Evolutionary conservation across 1,139 yeast species (phyloP).

Genomic region (Torulaspora pretoriensis): DNA sequence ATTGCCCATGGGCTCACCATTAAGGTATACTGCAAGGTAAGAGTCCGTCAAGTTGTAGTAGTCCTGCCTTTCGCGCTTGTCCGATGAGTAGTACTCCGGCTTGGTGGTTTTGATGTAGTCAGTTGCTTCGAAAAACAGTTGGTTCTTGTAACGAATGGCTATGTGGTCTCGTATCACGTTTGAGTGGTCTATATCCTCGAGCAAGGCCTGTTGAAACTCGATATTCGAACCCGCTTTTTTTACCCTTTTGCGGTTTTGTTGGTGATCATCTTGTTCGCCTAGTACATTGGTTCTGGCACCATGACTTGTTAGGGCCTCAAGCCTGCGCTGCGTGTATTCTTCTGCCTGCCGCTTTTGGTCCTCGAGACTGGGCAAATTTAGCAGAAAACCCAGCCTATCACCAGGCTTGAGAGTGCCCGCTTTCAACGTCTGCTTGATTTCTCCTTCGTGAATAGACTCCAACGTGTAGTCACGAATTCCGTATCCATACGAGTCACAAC

Average conservation of each 20-base stretch:
- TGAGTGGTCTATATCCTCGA: slow-evolving; percentile 29
- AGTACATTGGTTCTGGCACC: slow-evolving; percentile 1
- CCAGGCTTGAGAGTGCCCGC: slow-evolving; percentile 52
- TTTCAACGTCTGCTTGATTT: slow-evolving; percentile 19
- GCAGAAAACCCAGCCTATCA: slow-evolving; percentile 75
- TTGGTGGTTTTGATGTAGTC: slow-evolving; percentile 73
- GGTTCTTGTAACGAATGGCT: slow-evolving; percentile 78
- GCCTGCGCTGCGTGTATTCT: slow-evolving; percentile 34
- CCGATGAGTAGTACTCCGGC: slow-evolving; percentile 33
- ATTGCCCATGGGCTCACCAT: slow-evolving; percentile 64
- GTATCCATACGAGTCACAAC: slow-evolving; percentile 91
- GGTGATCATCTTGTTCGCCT: slow-evolving; percentile 12
- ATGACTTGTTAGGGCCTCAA: slow-evolving; percentile 27
- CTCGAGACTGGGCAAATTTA: slow-evolving; percentile 59
- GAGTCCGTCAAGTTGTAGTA: slow-evolving; percentile 29
- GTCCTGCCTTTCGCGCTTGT: slow-evolving; percentile 29
- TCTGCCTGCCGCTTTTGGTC: slow-evolving; percentile 42
- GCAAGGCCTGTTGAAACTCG: slow-evolving; percentile 32
- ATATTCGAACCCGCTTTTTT: slow-evolving; percentile 19
- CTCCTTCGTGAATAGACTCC: slow-evolving; percentile 57
- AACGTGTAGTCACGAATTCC: slow-evolving; percentile 84
- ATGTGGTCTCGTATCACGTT: slow-evolving; percentile 69
- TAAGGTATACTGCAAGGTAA: slow-evolving; percentile 61
- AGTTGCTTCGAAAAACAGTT: slow-evolving; percentile 76
- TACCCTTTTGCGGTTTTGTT: slow-evolving; percentile 17